phyloP scores from a whole-genome alignment of 257 asterid genomes.

The Solanum medicagineum region DNA sequence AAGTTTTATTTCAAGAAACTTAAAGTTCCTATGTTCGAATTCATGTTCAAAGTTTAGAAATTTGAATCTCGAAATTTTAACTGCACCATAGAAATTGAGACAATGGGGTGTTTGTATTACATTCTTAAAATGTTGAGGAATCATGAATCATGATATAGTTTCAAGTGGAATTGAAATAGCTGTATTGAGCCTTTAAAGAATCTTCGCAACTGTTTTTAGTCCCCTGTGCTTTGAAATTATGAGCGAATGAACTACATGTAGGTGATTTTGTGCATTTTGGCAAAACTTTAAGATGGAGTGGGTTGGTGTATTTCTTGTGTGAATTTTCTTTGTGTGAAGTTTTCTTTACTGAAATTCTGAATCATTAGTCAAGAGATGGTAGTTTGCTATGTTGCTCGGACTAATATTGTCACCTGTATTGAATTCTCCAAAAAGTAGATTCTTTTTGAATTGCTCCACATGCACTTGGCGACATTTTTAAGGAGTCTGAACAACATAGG shows the following conservation, averaged over 20 bases:
- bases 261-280: neutral
- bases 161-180: neutral
- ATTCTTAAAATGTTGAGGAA: neutral
- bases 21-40: too few species aligned
- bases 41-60: too few species aligned
- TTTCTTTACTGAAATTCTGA: neutral
- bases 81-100: too few species aligned
- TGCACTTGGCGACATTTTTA: too few species aligned
- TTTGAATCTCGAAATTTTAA: too few species aligned
- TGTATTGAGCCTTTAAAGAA: neutral
- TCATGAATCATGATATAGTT: neutral
- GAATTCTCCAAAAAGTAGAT: too few species aligned
- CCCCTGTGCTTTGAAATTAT: neutral
- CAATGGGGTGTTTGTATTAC: neutral
- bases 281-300: neutral
- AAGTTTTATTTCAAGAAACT: too few species aligned
- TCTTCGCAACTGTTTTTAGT: neutral
- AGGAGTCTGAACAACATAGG: too few species aligned
- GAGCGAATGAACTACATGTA: neutral
- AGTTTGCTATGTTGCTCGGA: neutral
- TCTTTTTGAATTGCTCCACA: too few species aligned
- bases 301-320: neutral
- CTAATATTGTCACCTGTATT: too few species aligned
- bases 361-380: neutral
- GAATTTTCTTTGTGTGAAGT: neutral